Base-by-base conservation (phyloP, 176 grass and related monocot species). In the Zea luxurians region DNA sequence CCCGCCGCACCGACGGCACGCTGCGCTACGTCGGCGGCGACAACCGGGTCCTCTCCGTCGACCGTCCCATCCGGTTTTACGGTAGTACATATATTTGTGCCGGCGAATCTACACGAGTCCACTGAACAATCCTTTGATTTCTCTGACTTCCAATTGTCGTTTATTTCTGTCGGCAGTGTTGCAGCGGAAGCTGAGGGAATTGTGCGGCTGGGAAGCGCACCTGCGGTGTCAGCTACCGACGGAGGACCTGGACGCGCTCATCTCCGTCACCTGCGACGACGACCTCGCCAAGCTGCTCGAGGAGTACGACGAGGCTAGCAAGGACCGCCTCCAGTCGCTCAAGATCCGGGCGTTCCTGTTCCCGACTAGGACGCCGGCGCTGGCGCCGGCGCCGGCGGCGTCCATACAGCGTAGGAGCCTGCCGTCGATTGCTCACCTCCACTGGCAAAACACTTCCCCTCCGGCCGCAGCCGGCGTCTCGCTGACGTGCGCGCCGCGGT, bases 11-110 rank as follows among this genome's bases (percentile, higher is more conserved):
- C 11, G 93, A 97, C 41, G 90, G 90, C 12, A 86, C 79, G 70
- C 93, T 97, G 47, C 90, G 90, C 44, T 97, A 97, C 41, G 81
- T 97, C 11, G 90, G 93, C 58, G 90, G 93, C 43, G 47, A 97
- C 66, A 93, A 84, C 65, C 90, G 93, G 15, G 80, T 97, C 44
- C 86, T 97, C 81, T 81, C 90, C 21, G 71, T 93, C 52, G 70
- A 89, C 12, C 74, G 88, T 5, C 75, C 78, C 68, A 47, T 97
- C 46, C 55, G 59, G 1, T 97, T 93, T 21, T 45, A 77, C 70
- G 90, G 93, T 97, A 10, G 27, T 27, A 27, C 27, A 27, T 13
- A n/a, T 42, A 11, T 40, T 37, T 18, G 1, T 4, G 10, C 63
- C 18, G 2, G 17, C 35, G 18, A 16, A 21, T 4, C 59, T 54